Evolutionary conservation across 331 rosid species (phyloP), one percentile per base, ranked within the genome.

Genomic region (Malus hybrid): DNA sequence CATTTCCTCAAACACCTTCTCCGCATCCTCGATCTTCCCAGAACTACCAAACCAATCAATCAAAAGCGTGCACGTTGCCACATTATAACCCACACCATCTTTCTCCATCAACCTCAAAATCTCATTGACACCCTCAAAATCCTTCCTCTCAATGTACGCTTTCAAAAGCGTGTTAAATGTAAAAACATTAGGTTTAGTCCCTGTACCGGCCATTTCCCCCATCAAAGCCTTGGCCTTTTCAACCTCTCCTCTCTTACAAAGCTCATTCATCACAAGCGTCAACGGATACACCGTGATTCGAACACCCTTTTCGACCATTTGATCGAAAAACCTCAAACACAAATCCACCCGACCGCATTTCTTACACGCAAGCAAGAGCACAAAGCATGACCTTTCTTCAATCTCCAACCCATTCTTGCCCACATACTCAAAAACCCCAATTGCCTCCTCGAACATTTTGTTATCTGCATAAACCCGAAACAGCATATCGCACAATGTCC

Each of bases 371-470:
- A 83, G 81, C 84, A 91, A 79, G 75, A 90, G 82, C 74, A 79
- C 89, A 81, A 88, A 86, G 77, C 99, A 94, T 6, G 97, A 94
- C 78, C 93, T 85, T 81, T 85, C 96, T 79, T 92, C 93, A 22
- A 94, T 84, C 79, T 75, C 83, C 56, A 88, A 63, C 33, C 87
- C 86, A 10, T 73, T 88, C 46, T 15, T 34, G 13, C 77, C 76
- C 10, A 46, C 72, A 77, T 87, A 88, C 60, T 90, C 87, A 75
- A 79, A 94, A 74, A 92, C 88, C 53, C 36, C 33, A 18, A 87
- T 50, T 6, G 97, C 96, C 63, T 84, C 89, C 22, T 78, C 71
- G 58, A 90, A 87, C 96, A 90, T 76, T 36, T 75, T 66, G 46
- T 81, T 83, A 66, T 87, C 91, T 19, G 79, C 76, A 73, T 87